phyloP scores from a whole-genome alignment of 306 rosid genomes.

The Bauhinia variegata region DNA sequence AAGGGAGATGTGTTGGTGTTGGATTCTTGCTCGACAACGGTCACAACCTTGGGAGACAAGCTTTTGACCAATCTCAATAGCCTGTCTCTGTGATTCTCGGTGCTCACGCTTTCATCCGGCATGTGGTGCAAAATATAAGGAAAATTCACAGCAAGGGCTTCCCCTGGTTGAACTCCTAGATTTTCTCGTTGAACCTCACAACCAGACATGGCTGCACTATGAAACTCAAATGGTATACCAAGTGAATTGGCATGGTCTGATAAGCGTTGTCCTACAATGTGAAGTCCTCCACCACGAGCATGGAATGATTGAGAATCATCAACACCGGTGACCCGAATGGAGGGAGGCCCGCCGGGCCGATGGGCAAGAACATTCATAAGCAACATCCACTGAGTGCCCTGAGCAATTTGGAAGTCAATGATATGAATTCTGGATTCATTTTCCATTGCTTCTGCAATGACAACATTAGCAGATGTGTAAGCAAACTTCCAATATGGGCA shows the following conservation, averaged over 20 bases:
- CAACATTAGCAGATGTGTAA: slow-evolving; percentile 69
- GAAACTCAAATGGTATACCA: slow-evolving; percentile 76
- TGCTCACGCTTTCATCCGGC: slow-evolving; percentile 99
- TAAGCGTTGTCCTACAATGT: slow-evolving; percentile 62
- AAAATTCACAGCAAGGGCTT: slow-evolving; percentile 78
- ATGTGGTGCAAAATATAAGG: slow-evolving; percentile 87
- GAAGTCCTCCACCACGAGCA: slow-evolving; percentile 95
- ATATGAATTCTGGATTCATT: slow-evolving; percentile 77
- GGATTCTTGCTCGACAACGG: slow-evolving; percentile 90
- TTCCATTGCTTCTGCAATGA: slow-evolving; percentile 64
- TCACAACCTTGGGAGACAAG: slow-evolving; percentile 77
- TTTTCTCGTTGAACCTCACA: slow-evolving; percentile 55
- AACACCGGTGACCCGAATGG: slow-evolving; percentile 70
- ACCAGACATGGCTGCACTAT: slow-evolving; percentile 76
- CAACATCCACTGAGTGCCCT: slow-evolving; percentile 76
- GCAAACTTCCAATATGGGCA: slow-evolving; percentile 86
- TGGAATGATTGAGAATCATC: slow-evolving; percentile 80
- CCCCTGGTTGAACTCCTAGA: slow-evolving; percentile 57
- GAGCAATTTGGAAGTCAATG: slow-evolving; percentile 94
- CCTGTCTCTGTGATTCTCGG: slow-evolving; percentile 79
- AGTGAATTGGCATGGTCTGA: slow-evolving; percentile 44
- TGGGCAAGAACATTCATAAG: slow-evolving; percentile 64
- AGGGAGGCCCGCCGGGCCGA: slow-evolving; percentile 66
- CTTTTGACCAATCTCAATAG: slow-evolving; percentile 75
- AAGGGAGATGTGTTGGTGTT: slow-evolving; percentile 97